Conservation (phyloP, 768 basidiomycete species). For the Phanerochaete carnosa region DNA sequence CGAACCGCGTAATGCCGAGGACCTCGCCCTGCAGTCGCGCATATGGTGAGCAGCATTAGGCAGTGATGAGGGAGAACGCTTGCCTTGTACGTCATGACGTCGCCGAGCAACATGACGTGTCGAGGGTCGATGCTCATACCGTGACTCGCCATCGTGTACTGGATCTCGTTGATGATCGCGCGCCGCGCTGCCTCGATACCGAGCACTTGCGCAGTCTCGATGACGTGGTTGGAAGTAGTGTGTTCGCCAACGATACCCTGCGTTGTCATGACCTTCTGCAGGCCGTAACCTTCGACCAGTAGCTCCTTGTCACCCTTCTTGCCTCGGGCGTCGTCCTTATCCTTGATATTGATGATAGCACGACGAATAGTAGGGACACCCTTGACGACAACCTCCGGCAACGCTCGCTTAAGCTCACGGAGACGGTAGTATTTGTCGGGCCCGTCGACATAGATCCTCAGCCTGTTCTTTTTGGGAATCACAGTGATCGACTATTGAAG, state of each 20-base stretch:
- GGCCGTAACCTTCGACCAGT: slow-evolving; percentile 94
- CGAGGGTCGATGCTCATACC: slow-evolving; percentile 99
- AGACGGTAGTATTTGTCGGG: slow-evolving; percentile 79
- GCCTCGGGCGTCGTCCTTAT: slow-evolving; percentile 74
- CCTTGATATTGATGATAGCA: slow-evolving; percentile 95
- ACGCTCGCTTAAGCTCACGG: slow-evolving; percentile 78
- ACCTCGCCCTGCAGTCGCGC: slow-evolving; percentile 75
- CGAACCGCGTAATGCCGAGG: slow-evolving; percentile 96
- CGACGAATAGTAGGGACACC: slow-evolving; percentile 86
- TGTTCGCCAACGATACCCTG: slow-evolving; percentile 93
- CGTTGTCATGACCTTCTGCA: slow-evolving; percentile 95
- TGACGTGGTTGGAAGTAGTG: slow-evolving; percentile 95
- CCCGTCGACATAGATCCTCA: slow-evolving; percentile 78
- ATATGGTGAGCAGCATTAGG: background rate
- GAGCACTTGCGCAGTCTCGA: slow-evolving; percentile 92
- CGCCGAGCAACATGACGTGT: slow-evolving; percentile 96
- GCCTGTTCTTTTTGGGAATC: slow-evolving; percentile 67
- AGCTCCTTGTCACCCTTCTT: slow-evolving; percentile 89
- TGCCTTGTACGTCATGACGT: slow-evolving; percentile 98
- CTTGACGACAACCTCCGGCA: slow-evolving; percentile 90
- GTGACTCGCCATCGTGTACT: slow-evolving; percentile 95
- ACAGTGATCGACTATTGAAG: slow-evolving; percentile 66
- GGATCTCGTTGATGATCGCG: slow-evolving; percentile 96
- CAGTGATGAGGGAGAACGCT: background rate
- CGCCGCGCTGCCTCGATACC: slow-evolving; percentile 95